Percentiles rank a stretch among this genome's conserved stretches.
phyloP scores from a whole-genome alignment of 352 stramenopile genomes.

The Nothophytophthora sp. region DNA sequence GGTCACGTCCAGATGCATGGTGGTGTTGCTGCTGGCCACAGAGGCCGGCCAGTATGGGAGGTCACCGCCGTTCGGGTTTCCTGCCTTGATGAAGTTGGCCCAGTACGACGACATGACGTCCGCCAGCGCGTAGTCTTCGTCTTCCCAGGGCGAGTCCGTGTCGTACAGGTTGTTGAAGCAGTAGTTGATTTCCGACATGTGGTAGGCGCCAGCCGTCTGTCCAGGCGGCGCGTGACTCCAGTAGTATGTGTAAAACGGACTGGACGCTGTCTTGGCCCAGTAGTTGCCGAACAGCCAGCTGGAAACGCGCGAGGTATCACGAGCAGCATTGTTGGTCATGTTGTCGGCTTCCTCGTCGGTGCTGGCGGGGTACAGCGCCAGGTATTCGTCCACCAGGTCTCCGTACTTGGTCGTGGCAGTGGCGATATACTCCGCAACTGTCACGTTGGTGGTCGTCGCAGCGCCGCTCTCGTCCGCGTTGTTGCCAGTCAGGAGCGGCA shows the following conservation, averaged over 20 bases:
- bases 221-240: constrained; percentile 15
- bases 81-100: constrained; percentile 19
- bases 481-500: constrained; percentile 17
- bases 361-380: constrained; percentile 11
- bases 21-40: constrained; percentile 6
- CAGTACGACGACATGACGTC: constrained; percentile 19
- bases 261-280: constrained; percentile 8
- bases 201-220: constrained; percentile 13
- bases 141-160: constrained; percentile 14
- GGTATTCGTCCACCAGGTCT: constrained; percentile 10
- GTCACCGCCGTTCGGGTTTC: constrained; percentile 16
- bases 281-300: constrained; percentile 18
- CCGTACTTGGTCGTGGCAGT: constrained; percentile 7
- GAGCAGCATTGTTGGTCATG: constrained; percentile 5
- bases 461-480: constrained; percentile 16
- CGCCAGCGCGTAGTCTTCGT: constrained; percentile 15
- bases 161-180: constrained; percentile 23
- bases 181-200: constrained; percentile 29
- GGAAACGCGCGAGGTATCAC: constrained; percentile 13
- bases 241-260: constrained; percentile 14
- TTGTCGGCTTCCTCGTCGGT: constrained; percentile 7
- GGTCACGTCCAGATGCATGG: constrained; percentile 9
- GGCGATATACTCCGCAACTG: constrained; percentile 14
- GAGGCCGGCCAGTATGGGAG: constrained; percentile 7
- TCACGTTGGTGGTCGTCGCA: constrained; percentile 15